phyloP scores from a whole-genome alignment of 352 stramenopile genomes.

The Nothophytophthora sp. region DNA sequence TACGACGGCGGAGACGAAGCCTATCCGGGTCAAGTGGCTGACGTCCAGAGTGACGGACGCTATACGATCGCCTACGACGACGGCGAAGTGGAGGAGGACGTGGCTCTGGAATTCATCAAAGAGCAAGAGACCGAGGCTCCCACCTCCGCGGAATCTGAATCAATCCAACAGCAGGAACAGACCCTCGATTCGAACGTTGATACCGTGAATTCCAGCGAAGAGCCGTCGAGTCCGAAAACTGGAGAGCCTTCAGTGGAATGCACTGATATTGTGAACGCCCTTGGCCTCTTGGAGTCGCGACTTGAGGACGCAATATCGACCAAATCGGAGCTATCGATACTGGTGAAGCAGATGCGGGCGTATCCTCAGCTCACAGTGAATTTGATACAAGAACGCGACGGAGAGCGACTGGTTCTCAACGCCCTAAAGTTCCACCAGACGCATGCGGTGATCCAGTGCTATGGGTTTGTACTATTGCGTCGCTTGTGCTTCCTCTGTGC shows the following conservation, averaged over 20 bases:
- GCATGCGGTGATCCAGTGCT: conserved; percentile 83
- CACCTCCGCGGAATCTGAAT: background rate
- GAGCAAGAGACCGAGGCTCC: conserved; percentile 1
- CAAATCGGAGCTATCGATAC: conserved; percentile 63
- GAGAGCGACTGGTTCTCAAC: conserved; percentile 54
- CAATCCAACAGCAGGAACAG: conserved; percentile 5
- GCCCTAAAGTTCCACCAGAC: conserved; percentile 57
- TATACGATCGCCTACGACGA: conserved; percentile 87
- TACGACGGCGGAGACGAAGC: conserved; percentile 74
- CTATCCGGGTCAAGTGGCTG: conserved; percentile 63
- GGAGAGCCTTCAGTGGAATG: conserved; percentile 35
- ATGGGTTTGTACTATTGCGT: conserved; percentile 72
- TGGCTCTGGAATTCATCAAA: conserved; percentile 53
- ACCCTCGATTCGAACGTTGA: conserved; percentile 4
- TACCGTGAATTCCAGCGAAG: conserved; percentile 1
- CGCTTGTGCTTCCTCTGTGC: conserved; percentile 74
- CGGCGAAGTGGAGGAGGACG: conserved; percentile 62
- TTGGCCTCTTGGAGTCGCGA: conserved; percentile 48
- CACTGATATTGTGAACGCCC: conserved; percentile 37
- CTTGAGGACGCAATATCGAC: conserved; percentile 41
- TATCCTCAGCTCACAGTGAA: conserved; percentile 67
- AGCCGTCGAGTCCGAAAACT: background rate
- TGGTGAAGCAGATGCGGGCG: conserved; percentile 82
- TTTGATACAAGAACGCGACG: conserved; percentile 44
- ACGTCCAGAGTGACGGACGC: conserved; percentile 58